Conservation (phyloP, 345 rosid species). For the Acer negundo region DNA sequence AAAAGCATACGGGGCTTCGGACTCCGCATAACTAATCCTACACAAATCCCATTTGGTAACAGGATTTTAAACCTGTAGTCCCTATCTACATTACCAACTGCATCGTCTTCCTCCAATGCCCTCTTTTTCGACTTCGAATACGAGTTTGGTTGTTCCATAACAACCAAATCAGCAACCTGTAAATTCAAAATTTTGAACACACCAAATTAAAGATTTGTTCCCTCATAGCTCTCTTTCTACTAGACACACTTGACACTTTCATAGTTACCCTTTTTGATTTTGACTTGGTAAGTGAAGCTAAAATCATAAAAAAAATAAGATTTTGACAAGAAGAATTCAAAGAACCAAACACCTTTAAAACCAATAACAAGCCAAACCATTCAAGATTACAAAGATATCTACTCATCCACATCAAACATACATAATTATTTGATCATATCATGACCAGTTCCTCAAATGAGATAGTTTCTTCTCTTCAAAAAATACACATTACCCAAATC, state of each 20-base stretch:
- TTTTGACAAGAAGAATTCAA: not conserved
- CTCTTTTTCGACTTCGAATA: constrained; percentile 22
- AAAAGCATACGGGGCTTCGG: constrained; percentile 34
- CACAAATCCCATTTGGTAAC: constrained; percentile 53
- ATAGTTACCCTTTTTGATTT: not conserved
- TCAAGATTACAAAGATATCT: not conserved
- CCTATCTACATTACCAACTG: constrained; percentile 7
- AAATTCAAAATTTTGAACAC: not conserved
- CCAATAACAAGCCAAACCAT: not conserved
- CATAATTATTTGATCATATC: not conserved
- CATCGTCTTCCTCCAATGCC: constrained; percentile 8
- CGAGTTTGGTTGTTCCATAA: not conserved
- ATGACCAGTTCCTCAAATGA: too few species aligned
- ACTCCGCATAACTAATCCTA: constrained; percentile 29
- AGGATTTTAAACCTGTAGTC: constrained; percentile 48
- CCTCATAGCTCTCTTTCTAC: not conserved
- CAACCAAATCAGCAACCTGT: not conserved
- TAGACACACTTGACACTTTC: not conserved
- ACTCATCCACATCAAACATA: not conserved
- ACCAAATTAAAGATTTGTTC: not conserved
- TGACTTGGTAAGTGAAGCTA: too few species aligned
- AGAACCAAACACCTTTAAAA: not conserved
- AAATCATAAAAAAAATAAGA: too few species aligned
- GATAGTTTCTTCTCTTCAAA: too few species aligned
- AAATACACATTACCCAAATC: too few species aligned